Evolutionary conservation across 345 rosid genomes (phyloP), one percentile per base, ranked within the genome.

Genomic region (Eucalyptus leucophloia): DNA sequence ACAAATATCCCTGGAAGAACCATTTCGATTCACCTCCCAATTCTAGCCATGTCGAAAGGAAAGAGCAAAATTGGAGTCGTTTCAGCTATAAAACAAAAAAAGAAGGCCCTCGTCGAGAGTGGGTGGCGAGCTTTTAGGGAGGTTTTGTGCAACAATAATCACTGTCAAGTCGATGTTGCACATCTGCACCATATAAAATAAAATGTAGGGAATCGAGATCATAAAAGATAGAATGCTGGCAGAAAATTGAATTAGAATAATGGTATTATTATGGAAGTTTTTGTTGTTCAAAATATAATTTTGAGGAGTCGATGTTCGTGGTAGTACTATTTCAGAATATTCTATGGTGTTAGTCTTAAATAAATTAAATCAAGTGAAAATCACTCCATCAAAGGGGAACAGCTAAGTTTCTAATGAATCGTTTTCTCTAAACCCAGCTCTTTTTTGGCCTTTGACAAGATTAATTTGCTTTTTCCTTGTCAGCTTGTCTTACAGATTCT

Each of bases 381-480:
- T 28, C 2, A 0, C 0, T 69, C 0, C 8, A 12, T 34, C 42
- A 16, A 16, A 32, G 0, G 34, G 32, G 11, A 32, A 67, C 0
- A 34, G 0, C 0, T 32, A 32, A 32, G 80, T 67, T 67, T 32
- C 6, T 67, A 34, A 15, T 8, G 21, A 65, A 67, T 9, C 80
- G 3, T 34, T 67, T 53, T 53, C 2, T n/a, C 17, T 15, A 32
- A 32, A 67, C 80, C 80, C 23, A 32, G 23, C 12, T 32, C 1
- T 17, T 32, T 32, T 69, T 1, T 2, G 0, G 11, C 80, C 81
- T 5, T 69, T 18, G 40, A 17, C 42, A 34, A 67, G 18, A 13
- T 16, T 4, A 32, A 53, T 0, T 67, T 40, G 12, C 77, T 9
- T 34, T 18, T 34, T 3, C 21, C 44, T 9, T 0, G 7, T 34